Evolutionary conservation across 495 filamentous ascomycete species (phyloP), one percentile per base, ranked within the genome.

Genomic region (Xylaria curta): DNA sequence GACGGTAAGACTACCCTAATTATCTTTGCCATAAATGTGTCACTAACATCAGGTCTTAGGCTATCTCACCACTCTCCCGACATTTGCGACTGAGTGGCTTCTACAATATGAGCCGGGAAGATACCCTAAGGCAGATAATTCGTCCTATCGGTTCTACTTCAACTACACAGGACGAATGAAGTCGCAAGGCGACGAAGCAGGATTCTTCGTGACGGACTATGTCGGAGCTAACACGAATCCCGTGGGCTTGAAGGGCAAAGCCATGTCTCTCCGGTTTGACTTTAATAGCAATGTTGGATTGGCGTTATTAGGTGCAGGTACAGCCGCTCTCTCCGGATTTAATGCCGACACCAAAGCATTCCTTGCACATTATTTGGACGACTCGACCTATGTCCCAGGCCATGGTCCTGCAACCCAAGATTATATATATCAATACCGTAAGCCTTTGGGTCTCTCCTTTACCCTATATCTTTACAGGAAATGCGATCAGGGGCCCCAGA

Each of bases 61-160:
- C 12, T 58, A 58, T 58, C 8, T 58, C 24, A 28, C 13, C 58
- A 61, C 58, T 13, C 31, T 38, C 33, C 58, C 28, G 7, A 58
- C 26, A 19, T 58, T 28, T 15, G 4, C 31, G 21, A n/a, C 33
- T n/a, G 33, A 61, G 26, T 58, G 24, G 53, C 53, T 58, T 17
- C 53, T 58, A 15, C 53, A 28, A 10, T 58, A 58, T 33, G 53
- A 58, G 53, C 9, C 24, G 12, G 24, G 10, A 13, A 33, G 9
- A 6, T 31, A 12, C 31, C 26, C 12, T 33, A 31, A 58, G 53
- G 26, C 53, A 15, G 53, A 58, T 58, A 58, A 58, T 17, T 58
- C 53, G 10, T 61, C 58, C 19, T 38, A 61, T 33, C 58, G 33
- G 31, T 61, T 38, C 17, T 61, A 61, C 33, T 61, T 38, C 58